Evolutionary conservation across 179 eudicot species (phyloP), one percentile per base, ranked within the genome.

Genomic region (Spinacia oleracea): DNA sequence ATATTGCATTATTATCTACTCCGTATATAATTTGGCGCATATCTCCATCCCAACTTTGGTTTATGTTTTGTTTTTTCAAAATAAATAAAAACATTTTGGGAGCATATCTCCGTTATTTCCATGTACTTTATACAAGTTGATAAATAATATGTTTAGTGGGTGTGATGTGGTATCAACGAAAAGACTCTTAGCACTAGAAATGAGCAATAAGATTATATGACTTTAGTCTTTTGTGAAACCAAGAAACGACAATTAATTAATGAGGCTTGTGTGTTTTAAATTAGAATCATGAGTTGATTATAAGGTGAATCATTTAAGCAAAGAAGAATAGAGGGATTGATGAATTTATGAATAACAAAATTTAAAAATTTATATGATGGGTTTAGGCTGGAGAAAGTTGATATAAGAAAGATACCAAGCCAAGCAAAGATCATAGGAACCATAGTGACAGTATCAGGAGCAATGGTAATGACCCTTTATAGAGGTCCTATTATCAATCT

Each of bases 381-480:
- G 51, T 27, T n/a, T 76, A 94, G 98, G 88, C 45, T 94, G 85
- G 98, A 94, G 85, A 92, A 83, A 78, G 92, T 94, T 5, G 89
- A 92, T 75, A 80, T 92, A 76, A 91, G 88, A 81, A 83, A 87
- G 81, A 66, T 79, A 60, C 82, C 81, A 25, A 85, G 97, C 74
- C 67, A 86, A 77, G 98, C 98, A 31, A 94, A 94, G 84, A 85
- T 94, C 55, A 78, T 87, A 46, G 98, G 98, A 53, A 94, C 98
- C 5, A 76, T 81, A 81, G 89, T 94, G 35, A 92, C 98, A 45
- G 90, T 92, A 2, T 67, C 86, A 20, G 97, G 98, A 55, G 98
- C 98, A 51, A 94, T 89, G 97, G 84, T 91, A 46, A 94, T 94
- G 98, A 91, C 98, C 0, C 72, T 94, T 58, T 94, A 90, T 83